phyloP scores from a whole-genome alignment of 1,284 basidiomycete genomes.

The Retiboletus fuscus region DNA sequence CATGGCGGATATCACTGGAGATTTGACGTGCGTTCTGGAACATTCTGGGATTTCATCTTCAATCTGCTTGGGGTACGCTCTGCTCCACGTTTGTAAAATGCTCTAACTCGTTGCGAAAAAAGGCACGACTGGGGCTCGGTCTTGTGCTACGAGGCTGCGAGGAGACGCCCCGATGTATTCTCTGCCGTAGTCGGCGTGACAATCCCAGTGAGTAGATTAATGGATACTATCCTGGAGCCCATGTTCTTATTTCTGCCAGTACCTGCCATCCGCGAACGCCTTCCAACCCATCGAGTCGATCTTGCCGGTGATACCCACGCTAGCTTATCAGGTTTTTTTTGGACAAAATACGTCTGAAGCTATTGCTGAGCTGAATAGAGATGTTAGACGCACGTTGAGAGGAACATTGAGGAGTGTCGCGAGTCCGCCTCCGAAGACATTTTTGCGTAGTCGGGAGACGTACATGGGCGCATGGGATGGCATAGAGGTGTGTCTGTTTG shows the following conservation, averaged over 20 bases:
- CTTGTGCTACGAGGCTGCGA: constrained; percentile 73
- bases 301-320: constrained; percentile 57
- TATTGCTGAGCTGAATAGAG: constrained; percentile 62
- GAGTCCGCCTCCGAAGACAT: constrained; percentile 66
- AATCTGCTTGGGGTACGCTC: constrained; percentile 69
- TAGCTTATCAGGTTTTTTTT: constrained; percentile 75
- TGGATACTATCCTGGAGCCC: no score
- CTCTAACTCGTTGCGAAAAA: constrained; percentile 8
- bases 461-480: constrained; percentile 63
- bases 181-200: constrained; percentile 68
- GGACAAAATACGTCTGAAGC: constrained; percentile 61
- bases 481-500: constrained; percentile 21
- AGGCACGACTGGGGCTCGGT: constrained; percentile 82
- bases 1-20: constrained; percentile 68
- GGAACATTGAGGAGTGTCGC: constrained; percentile 62
- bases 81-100: not conserved
- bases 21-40: constrained; percentile 70
- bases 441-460: constrained; percentile 60
- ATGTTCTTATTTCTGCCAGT: constrained; percentile 52
- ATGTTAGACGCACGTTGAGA: constrained; percentile 67
- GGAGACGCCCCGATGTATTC: constrained; percentile 72
- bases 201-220: constrained; percentile 61
- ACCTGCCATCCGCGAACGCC: constrained; percentile 60
- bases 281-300: constrained; percentile 62
- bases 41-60: constrained; percentile 61